A percentile compares a stretch with the other conserved stretches of the same genome.
Conservation (phyloP, 176 grass and related monocot genomes). For the Echinochloa phyllopogon region DNA sequence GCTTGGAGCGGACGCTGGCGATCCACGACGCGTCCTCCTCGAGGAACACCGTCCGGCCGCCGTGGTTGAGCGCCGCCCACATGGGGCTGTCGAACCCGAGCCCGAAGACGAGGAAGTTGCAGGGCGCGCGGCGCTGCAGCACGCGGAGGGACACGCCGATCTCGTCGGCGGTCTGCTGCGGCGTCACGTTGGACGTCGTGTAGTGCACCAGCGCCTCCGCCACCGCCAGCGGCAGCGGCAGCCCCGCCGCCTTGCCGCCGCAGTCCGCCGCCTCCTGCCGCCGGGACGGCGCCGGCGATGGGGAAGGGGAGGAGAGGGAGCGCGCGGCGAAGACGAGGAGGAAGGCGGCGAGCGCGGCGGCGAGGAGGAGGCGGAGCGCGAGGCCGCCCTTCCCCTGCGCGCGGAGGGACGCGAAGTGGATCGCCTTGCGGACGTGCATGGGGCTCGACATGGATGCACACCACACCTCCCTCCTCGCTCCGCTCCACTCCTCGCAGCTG, state of each 20-base stretch:
- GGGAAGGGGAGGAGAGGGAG: constrained; percentile 9
- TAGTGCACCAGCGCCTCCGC: constrained; percentile 70
- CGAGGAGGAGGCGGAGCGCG: constrained; percentile 41
- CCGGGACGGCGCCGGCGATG: background rate
- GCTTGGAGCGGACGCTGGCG: constrained; percentile 36
- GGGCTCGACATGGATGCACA: constrained; percentile 45
- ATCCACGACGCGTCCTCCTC: constrained; percentile 96
- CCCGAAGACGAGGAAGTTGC: constrained; percentile 82
- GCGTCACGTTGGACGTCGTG: constrained; percentile 52
- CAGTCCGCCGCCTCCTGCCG: background rate
- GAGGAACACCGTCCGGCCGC: constrained; percentile 86
- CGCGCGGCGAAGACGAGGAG: constrained; percentile 50
- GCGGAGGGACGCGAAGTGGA: constrained; percentile 48
- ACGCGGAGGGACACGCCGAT: constrained; percentile 59
- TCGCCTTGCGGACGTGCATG: constrained; percentile 47
- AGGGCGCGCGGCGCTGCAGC: constrained; percentile 52
- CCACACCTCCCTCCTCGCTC: background rate
- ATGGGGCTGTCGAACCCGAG: constrained; percentile 62
- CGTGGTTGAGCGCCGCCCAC: constrained; percentile 92
- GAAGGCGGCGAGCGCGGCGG: constrained; percentile 35
- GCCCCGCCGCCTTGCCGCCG: background rate
- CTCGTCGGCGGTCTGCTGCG: constrained; percentile 59
- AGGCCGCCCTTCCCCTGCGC: constrained; percentile 42
- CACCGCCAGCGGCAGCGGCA: constrained; percentile 41
- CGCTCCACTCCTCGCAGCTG: background rate